These are phyloP conservation scores for Hymenoscyphus salicellus DNA, from an alignment of 2,329 filamentous ascomycete species.

Conservation along the genomic window DNA sequence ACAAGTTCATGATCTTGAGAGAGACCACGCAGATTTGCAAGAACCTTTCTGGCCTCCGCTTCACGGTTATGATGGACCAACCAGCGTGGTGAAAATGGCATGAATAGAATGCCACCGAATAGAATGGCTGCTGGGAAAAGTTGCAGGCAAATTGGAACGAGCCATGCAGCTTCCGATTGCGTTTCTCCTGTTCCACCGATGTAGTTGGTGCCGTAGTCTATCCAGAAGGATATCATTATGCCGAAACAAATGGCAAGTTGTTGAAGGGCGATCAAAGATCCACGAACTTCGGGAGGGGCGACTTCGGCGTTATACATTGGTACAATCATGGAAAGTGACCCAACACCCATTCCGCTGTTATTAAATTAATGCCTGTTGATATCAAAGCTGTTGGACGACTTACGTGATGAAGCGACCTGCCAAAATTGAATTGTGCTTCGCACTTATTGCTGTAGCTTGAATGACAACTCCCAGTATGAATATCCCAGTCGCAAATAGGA, in stretches of 20 bases:
- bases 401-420: constrained; percentile 69
- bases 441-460: constrained; percentile 57
- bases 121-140: constrained; percentile 65
- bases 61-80: constrained; percentile 68
- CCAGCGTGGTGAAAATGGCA: constrained; percentile 78
- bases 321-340: constrained; percentile 65
- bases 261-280: constrained; percentile 62
- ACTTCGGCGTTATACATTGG: constrained; percentile 52
- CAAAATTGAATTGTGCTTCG: constrained; percentile 59
- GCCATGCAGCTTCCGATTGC: constrained; percentile 69
- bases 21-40: constrained; percentile 63
- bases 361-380: constrained; percentile 27
- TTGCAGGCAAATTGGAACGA: constrained; percentile 70
- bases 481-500: constrained; percentile 62
- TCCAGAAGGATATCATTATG: constrained; percentile 58
- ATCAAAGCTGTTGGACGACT: constrained; percentile 18
- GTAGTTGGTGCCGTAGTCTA: constrained; percentile 63
- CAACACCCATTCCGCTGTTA: constrained; percentile 60
- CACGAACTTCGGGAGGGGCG: constrained; percentile 63
- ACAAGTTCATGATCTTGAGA: constrained; percentile 63
- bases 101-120: constrained; percentile 69
- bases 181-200: constrained; percentile 58
- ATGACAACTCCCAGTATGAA: constrained; percentile 70
- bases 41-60: constrained; percentile 59
- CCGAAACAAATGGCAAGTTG: constrained; percentile 60